Evolutionary conservation across 176 grass and related monocot species (phyloP).

Genomic region (Aegilops umbellulata): DNA sequence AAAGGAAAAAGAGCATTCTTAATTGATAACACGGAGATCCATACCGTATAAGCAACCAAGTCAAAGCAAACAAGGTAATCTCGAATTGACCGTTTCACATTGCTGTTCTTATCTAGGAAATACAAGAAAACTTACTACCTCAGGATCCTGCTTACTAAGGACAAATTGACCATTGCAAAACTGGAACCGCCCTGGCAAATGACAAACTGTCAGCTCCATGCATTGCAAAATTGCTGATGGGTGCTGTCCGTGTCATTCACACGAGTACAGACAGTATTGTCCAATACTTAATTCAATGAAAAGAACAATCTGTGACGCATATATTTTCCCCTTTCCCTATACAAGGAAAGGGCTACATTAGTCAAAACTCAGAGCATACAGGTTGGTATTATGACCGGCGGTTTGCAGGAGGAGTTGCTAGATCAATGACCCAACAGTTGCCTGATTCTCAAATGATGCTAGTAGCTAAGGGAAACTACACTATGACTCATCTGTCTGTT

Average conservation of each 20-base stretch:
- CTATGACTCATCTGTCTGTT: not conserved
- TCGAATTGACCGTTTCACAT: too few species aligned
- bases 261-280: not conserved
- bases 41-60: too few species aligned
- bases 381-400: too few species aligned
- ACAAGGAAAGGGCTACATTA: not conserved
- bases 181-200: not conserved
- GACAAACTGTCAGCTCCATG: not conserved
- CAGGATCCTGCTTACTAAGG: too few species aligned
- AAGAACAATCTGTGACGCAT: not conserved
- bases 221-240: constrained; percentile 7
- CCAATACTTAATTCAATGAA: not conserved
- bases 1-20: not conserved
- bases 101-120: too few species aligned
- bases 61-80: too few species aligned
- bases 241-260: too few species aligned
- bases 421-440: constrained; percentile 32
- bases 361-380: not conserved
- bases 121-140: too few species aligned
- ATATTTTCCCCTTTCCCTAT: not conserved
- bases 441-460: not conserved
- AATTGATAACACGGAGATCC: not conserved
- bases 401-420: constrained; percentile 56
- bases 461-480: not conserved
- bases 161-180: not conserved